These are phyloP conservation scores for Solanum sejunctum DNA, from an alignment of 257 asterid genomes.

Conservation along the genomic window DNA sequence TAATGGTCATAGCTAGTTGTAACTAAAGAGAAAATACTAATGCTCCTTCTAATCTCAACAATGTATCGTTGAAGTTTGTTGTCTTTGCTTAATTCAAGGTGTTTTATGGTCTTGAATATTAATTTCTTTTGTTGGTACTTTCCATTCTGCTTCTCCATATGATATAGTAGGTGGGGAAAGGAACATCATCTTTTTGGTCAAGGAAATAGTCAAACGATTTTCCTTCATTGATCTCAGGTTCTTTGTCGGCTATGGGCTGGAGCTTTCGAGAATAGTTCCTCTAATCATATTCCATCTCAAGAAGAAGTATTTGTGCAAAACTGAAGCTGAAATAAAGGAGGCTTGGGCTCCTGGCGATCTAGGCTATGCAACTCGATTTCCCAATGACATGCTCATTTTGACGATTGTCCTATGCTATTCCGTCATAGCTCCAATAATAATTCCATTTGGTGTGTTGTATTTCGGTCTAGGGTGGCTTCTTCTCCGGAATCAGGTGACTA, in stretches of 20 bases:
- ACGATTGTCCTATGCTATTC: conserved; percentile 76
- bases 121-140: neutral
- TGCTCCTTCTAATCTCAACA: neutral
- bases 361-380: conserved; percentile 65
- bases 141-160: neutral
- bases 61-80: neutral
- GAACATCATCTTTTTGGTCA: neutral
- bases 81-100: neutral
- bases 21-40: neutral
- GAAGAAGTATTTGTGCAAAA: conserved; percentile 74
- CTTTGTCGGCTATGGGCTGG: conserved; percentile 93
- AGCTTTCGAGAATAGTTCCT: conserved; percentile 74
- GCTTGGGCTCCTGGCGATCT: conserved; percentile 95
- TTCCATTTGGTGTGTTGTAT: conserved; percentile 73
- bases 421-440: conserved; percentile 67
- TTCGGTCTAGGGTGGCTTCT: conserved; percentile 92
- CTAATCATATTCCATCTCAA: conserved; percentile 61
- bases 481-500: conserved; percentile 71
- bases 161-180: neutral
- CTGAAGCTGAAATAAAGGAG: conserved; percentile 63
- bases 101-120: neutral
- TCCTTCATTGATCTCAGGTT: conserved; percentile 43
- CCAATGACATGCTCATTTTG: conserved; percentile 60
- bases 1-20: neutral
- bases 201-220: neutral